These are phyloP conservation scores for Saccharomycopsis fermentans DNA, from an alignment of 805 yeast genomes.

Conservation along the genomic window DNA sequence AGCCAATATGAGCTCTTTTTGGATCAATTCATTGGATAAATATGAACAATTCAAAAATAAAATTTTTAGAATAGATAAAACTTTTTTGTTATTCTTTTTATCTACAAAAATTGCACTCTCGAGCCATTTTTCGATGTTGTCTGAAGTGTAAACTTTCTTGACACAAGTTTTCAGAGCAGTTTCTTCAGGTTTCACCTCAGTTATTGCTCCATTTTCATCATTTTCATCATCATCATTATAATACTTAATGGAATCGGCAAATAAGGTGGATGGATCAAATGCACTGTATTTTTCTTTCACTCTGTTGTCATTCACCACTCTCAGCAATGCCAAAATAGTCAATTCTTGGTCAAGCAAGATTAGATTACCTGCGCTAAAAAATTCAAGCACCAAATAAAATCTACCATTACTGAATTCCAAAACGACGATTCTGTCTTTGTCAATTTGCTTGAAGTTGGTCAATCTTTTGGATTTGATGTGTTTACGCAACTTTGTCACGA, in stretches of 20 bases:
- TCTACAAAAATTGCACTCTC: slow-evolving; percentile 6
- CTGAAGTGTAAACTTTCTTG: background rate
- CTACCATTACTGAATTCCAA: slow-evolving; percentile 77
- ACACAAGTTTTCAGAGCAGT: background rate
- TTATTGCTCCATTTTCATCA: slow-evolving; percentile 14
- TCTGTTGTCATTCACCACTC: slow-evolving; percentile 70
- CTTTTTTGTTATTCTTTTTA: slow-evolving; percentile 25
- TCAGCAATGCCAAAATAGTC: slow-evolving; percentile 62
- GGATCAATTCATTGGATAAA: slow-evolving; percentile 69
- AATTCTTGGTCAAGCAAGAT: slow-evolving; percentile 60
- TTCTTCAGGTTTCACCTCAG: slow-evolving; percentile 2
- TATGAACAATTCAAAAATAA: slow-evolving; percentile 60
- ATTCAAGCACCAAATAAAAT: slow-evolving; percentile 72
- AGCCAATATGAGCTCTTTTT: slow-evolving; percentile 38
- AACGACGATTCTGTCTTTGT: slow-evolving; percentile 74
- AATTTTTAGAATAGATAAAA: slow-evolving; percentile 57
- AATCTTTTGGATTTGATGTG: slow-evolving; percentile 75
- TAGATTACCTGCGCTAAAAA: slow-evolving; percentile 91
- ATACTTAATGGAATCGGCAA: slow-evolving; percentile 18
- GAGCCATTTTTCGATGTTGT: slow-evolving; percentile 5
- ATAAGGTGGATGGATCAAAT: slow-evolving; percentile 47
- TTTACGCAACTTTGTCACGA: slow-evolving; percentile 77
- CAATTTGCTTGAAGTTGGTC: slow-evolving; percentile 62
- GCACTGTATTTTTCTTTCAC: slow-evolving; percentile 63
- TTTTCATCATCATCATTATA: slow-evolving; percentile 11